phyloP scores from a whole-genome alignment of 805 yeast genomes.

The Ogataea sp. region DNA sequence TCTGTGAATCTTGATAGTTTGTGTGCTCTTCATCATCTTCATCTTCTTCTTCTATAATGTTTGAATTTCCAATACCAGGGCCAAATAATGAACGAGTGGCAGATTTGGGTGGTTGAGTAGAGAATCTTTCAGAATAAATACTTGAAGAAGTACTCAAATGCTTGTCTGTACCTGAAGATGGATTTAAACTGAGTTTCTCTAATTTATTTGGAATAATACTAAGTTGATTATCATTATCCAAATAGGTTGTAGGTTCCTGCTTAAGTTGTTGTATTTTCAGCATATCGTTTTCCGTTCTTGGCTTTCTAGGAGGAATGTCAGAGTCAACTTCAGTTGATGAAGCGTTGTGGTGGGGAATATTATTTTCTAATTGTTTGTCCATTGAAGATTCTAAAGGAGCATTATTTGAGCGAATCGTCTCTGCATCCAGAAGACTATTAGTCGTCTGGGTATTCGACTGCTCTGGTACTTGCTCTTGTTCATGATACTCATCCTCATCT shows the following conservation, averaged over 20 bases:
- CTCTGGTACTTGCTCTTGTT: not conserved
- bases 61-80: not conserved
- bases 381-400: too few species aligned
- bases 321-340: not conserved
- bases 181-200: conserved; percentile 1
- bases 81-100: not conserved
- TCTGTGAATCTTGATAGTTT: too few species aligned
- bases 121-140: conserved; percentile 12
- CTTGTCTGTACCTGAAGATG: not conserved
- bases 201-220: conserved; percentile 1
- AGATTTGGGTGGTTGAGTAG: not conserved
- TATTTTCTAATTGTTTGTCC: not conserved
- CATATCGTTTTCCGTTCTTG: not conserved
- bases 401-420: too few species aligned
- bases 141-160: conserved; percentile 15
- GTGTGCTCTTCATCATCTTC: not conserved
- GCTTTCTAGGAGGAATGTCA: not conserved
- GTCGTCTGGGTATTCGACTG: not conserved
- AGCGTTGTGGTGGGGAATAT: not conserved
- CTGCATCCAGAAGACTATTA: not conserved
- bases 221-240: not conserved
- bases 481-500: conserved; percentile 8
- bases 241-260: not conserved
- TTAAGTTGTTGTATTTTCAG: not conserved
- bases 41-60: not conserved